Evolutionary conservation across 306 rosid species (phyloP).

Genomic region (Glycine latifolia): DNA sequence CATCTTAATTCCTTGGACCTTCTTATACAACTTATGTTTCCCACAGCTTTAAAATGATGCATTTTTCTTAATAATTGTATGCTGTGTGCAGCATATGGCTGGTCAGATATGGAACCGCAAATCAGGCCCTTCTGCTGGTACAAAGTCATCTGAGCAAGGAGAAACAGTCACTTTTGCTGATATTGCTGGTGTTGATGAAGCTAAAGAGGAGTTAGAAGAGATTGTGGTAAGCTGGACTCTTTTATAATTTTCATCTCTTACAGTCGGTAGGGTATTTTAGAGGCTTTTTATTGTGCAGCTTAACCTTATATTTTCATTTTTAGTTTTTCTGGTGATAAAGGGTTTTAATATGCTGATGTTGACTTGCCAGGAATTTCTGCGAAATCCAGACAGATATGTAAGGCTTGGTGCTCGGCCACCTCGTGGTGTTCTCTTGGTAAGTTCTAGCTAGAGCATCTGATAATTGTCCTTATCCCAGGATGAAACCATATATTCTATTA

Average conservation of each 20-base stretch:
- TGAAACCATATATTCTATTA: neutral
- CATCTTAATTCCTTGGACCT: conserved; percentile 5
- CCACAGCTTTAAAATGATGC: conserved; percentile 29
- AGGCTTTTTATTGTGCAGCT: conserved; percentile 17
- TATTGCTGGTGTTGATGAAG: conserved; percentile 98
- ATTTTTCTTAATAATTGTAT: conserved; percentile 51
- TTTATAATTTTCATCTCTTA: conserved; percentile 32
- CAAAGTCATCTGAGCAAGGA: conserved; percentile 77
- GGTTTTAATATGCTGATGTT: conserved; percentile 44
- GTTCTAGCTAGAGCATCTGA: conserved; percentile 47
- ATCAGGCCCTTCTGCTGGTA: conserved; percentile 74
- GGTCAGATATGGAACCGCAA: conserved; percentile 90
- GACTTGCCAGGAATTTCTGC: conserved; percentile 86
- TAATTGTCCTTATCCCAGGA: neutral
- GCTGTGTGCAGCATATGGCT: conserved; percentile 67
- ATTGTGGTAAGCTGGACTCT: conserved; percentile 77
- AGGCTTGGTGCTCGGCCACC: conserved; percentile 99
- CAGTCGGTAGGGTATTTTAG: conserved; percentile 30
- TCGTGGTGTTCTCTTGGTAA: conserved; percentile 96
- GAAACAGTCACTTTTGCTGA: conserved; percentile 89
- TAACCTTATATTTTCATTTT: neutral
- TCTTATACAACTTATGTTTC: conserved; percentile 34
- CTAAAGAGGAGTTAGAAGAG: conserved; percentile 98
- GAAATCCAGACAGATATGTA: conserved; percentile 83
- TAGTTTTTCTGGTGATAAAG: conserved; percentile 40